phyloP scores from a whole-genome alignment of 2,329 filamentous ascomycete species.

The Epichloe sibirici region DNA sequence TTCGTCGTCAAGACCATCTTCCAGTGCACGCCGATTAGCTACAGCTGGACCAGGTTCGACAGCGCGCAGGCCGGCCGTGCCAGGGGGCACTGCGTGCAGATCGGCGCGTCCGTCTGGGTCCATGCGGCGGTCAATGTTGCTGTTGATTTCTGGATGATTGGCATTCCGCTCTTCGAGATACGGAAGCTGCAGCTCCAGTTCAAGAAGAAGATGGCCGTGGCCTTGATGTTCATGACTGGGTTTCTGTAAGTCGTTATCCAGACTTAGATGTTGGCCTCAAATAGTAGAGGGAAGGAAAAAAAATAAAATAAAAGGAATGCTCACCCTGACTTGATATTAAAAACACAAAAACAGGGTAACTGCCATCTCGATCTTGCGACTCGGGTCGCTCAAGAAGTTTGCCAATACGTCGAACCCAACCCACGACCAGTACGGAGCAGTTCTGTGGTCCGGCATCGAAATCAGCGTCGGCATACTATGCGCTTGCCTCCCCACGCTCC shows the following conservation, averaged over 20 bases:
- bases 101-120: conserved; percentile 3
- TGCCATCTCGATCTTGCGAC: conserved; percentile 2
- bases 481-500: conserved; percentile 2
- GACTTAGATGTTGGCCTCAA: not conserved
- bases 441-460: conserved; percentile 7
- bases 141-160: conserved; percentile 6
- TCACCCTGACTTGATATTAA: not conserved
- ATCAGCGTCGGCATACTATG: conserved; percentile 7
- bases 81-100: conserved; percentile 3
- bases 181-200: conserved; percentile 3
- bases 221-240: conserved; percentile 6
- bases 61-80: too few species aligned
- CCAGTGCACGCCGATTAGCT: conserved; percentile 4
- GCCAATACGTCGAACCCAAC: conserved; percentile 4
- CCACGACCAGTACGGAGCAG: conserved; percentile 5
- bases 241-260: conserved; percentile 1
- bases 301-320: not conserved
- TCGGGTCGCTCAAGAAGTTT: conserved; percentile 4
- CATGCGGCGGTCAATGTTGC: conserved; percentile 4
- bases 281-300: not conserved
- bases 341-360: not conserved
- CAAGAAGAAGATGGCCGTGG: conserved; percentile 5
- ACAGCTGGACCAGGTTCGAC: not conserved
- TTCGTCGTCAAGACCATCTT: not conserved
- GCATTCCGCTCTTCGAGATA: conserved; percentile 5